Base-by-base conservation (phyloP, 106 monocot genomes). In the Platanthera zijinensis region DNA sequence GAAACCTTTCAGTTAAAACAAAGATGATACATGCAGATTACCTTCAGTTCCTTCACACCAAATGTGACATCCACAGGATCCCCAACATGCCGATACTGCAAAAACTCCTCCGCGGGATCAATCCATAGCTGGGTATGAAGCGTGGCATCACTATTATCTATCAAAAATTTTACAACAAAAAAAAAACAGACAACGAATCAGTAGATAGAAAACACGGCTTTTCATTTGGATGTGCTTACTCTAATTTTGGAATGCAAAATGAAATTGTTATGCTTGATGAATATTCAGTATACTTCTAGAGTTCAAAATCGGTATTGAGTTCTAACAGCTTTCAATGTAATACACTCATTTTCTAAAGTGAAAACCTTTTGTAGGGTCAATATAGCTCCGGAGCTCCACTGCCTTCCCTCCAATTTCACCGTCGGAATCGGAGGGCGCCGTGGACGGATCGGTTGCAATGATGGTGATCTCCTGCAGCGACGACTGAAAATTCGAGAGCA, bases 81-180 rank as follows among this genome's bases (percentile, higher is more conserved):
- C 46, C 94, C 97, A 0, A 63, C 57, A 77, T 97, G 97, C 0
- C 46, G 80, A 80, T 94, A 97, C 80, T 94, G 94, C 74, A 94
- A 52, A 71, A 97, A 97, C 81, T 97, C 97, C 78, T 97, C 97
- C 4, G 80, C 75, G 15, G 97, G 91, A 22, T 97, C 94, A 76
- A 97, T 94, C 97, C 97, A 97, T 5, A 97, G 84, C 73, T 97
- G 97, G 5, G 97, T 97, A 74, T 94, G 97, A 86, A 97, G 74
- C 7, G 85, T 79, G 8, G 87, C 66, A 71, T 97, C 97, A 72
- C 81, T 86, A 64, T 86, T 80, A 80, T 97, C 97, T 97, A 79
- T 82, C 80, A 50, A 10, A 11, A 77, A 12, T 52, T 28, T 21
- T 39, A 39, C 39, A 25, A 39, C 39, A 39, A 39, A 8, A 54